Percentiles rank a stretch among this genome's conserved stretches.
Conservation (phyloP, 2,329 filamentous ascomycete genomes). For the Aspergillus costaricaensis region DNA sequence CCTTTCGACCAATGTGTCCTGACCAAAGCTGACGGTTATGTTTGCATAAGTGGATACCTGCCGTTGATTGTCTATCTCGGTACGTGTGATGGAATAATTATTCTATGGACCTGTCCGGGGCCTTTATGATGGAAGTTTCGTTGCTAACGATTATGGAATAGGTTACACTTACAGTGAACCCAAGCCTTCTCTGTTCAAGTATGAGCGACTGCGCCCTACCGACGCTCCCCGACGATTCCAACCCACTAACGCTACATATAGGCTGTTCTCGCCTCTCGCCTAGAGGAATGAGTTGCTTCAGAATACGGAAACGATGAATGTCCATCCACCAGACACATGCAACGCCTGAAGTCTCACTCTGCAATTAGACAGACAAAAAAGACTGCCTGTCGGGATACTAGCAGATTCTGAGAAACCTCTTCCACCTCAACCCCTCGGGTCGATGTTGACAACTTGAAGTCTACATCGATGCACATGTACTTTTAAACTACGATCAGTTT, state of each 20-base stretch:
- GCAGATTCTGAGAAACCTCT: not conserved
- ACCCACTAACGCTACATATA: conserved; percentile 24
- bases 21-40: conserved; percentile 22
- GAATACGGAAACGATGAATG: not conserved
- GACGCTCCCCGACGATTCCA: not conserved
- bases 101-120: no score
- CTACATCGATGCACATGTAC: conserved; percentile 27
- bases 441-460: conserved; percentile 13
- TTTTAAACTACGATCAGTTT: conserved; percentile 25
- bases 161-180: conserved; percentile 95
- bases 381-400: not conserved
- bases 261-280: conserved; percentile 48
- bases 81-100: conserved; percentile 46
- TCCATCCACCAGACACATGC: not conserved
- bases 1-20: not conserved
- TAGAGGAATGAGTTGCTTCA: conserved; percentile 26
- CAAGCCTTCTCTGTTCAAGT: conserved; percentile 77
- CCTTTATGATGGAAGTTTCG: not conserved
- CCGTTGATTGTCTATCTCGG: conserved; percentile 96
- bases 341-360: not conserved
- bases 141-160: conserved; percentile 41
- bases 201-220: conserved; percentile 29
- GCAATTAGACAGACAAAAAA: not conserved
- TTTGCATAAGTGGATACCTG: conserved; percentile 75
- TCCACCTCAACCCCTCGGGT: not conserved